Base-by-base conservation (phyloP, 208 protist genomes). In the Porcisia hertigi region DNA sequence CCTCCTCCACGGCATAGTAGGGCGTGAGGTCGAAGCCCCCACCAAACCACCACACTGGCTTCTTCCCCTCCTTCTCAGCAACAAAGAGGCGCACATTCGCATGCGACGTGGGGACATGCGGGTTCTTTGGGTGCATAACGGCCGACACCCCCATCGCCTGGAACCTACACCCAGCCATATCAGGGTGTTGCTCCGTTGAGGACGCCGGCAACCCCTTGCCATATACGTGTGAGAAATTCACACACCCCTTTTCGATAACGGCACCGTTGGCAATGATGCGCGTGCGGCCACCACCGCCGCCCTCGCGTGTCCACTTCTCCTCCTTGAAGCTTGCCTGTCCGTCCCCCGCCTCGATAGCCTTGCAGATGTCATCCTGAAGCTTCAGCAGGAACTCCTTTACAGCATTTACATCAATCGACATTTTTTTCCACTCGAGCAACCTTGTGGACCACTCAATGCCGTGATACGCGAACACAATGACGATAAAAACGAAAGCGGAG, bases 11-110 rank as follows among this genome's bases (percentile, higher is more conserved):
- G 0, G 92, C 81, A 71, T 96, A 96, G 73, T 86, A 91, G n/a
- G 95, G 95, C 4, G 95, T 98, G 36, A 98, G 80, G 70, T 98
- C 90, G 11, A 93, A 92, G 66, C 95, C 95, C 45, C 95, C 95
- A 43, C 95, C 95, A 69, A 98, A 98, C 95, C 95, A 98, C 92
- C 92, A 97, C 55, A 76, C 81, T 34, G 80, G 81, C 54, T 82
- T 80, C 53, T 75, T 69, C 30, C 66, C 83, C 9, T 84, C 74
- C 71, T 73, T 82, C 73, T 80, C 85, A 1, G 85, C 84, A 64
- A 96, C 83, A 80, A 98, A 98, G 64, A 92, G 92, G 41, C 94
- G 86, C 43, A 95, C 90, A 74, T 98, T 98, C 63, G 90, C 78
- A 77, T 98, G 95, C 30, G 94, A 85, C 7, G 95, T 98, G 12